Evolutionary conservation across 176 grass and related monocot genomes (phyloP), one percentile per base, ranked within the genome.

Genomic region (Carex parvula): DNA sequence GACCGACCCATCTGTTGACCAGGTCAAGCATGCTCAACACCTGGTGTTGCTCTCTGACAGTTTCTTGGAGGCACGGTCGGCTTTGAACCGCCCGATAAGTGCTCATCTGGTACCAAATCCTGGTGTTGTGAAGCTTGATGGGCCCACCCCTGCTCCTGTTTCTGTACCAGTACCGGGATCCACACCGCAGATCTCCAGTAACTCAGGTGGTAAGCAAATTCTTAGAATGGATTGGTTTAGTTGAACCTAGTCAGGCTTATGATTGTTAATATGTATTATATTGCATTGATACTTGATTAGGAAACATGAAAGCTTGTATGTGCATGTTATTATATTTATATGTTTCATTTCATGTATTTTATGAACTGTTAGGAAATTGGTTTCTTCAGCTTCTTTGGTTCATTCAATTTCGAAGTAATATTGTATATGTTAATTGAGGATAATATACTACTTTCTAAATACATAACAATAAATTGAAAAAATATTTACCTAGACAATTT

Each of bases 41-140:
- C 90, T 99, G 84, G 85, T 99, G 82, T 85, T 99, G 78, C 84
- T 94, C 16, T 99, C 96, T 64, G 96, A 99, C 30, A 92, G 88
- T 90, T 99, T 99, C 82, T 85, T 86, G 64, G 96, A 99, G 83
- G 93, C 93, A 20, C 85, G 88, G 57, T 84, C 77, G 15, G 96
- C 96, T 83, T 87, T 99, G 63, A 95, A 86, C 78, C 91, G 84
- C 21, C 87, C 91, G 81, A 83, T 90, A 83, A 82, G 85, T 80
- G 77, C 75, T 42, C 93, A 89, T 56, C 61, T 90, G 73, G 32
- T 79, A 32, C 30, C 92, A 32, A 98, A 86, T 92, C 89, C 90
- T 73, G 82, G 79, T 53, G 83, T 90, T 81, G 75, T 86, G 42
- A 98, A 93, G 85, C 71, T 90, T 79, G 92, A 99, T 84, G 88